Evolutionary conservation across 495 filamentous ascomycete genomes (phyloP), one percentile per base, ranked within the genome.

Genomic region (Lasiosphaeris hirsuta): DNA sequence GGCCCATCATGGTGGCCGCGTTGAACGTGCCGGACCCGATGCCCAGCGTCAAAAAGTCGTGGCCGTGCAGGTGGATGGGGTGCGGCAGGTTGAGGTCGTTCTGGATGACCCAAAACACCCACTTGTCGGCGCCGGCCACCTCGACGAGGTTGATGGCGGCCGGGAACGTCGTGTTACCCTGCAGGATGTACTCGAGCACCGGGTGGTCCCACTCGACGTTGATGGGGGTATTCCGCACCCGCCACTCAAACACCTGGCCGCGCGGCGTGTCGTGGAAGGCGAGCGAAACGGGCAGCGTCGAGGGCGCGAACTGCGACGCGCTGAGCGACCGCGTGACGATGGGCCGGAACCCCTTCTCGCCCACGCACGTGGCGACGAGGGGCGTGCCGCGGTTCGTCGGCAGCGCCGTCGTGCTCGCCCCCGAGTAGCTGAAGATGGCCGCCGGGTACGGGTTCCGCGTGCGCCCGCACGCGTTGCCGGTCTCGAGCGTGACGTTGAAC

Each of bases 31-130:
- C 67, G 7, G 51, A 15, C 38, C 70, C 73, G 56, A 84, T 77
- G 11, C 74, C 74, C 4, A 87, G 67, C 9, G 84, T 72, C 41
- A 67, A 70, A 68, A 87, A 87, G 54, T 85, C 75, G 64, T 86
- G 77, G 1, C 82, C 83, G 63, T 84, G 80, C 10, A 87, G 66
- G 55, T 85, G 80, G 36, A 84, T 78, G 10, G 79, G 81, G 47
- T 78, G 84, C 34, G 62, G 60, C 8, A 68, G 51, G 15, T 54
- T 53, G 10, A 63, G 61, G 1, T 58, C 52, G 54, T 72, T 76
- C 48, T 73, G 56, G 10, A 83, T 66, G 1, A 81, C 63, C 60
- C 60, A 64, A 43, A 64, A 69, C 1, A 58, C 53, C 69, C 69
- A 71, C 9, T 53, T 18, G 36, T 68, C 47, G 0, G 60, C 53